phyloP scores from a whole-genome alignment of 2,329 filamentous ascomycete species.

The Dactylonectria estremocensis region DNA sequence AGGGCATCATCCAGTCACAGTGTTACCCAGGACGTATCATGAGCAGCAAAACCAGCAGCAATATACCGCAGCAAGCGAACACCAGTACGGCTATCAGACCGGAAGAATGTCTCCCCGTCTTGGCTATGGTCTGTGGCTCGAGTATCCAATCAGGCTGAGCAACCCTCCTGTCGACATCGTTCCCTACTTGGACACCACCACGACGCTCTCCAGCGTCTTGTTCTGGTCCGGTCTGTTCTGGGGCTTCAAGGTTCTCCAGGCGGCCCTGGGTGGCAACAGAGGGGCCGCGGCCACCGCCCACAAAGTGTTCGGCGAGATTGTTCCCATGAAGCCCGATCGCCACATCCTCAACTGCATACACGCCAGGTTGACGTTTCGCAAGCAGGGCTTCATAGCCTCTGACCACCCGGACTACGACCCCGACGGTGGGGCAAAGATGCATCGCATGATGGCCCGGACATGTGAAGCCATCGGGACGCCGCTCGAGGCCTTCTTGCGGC shows the following conservation, averaged over 20 bases:
- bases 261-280: background rate
- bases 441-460: background rate
- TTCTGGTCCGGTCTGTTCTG: background rate
- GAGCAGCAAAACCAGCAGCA: background rate
- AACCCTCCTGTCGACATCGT: background rate
- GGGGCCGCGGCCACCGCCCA: background rate
- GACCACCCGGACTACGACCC: background rate
- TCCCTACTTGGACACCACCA: background rate
- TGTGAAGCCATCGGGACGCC: background rate
- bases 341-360: background rate
- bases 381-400: background rate
- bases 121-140: background rate
- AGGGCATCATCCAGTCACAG: background rate
- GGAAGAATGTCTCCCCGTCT: background rate
- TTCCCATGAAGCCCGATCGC: background rate
- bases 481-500: background rate
- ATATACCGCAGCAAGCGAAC: background rate
- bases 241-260: background rate
- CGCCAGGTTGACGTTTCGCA: background rate
- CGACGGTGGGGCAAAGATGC: background rate
- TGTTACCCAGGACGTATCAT: background rate
- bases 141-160: background rate
- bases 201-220: background rate
- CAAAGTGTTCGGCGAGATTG: background rate
- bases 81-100: background rate